phyloP scores from a whole-genome alignment of 257 asterid genomes.

The Osmanthus fragrans region DNA sequence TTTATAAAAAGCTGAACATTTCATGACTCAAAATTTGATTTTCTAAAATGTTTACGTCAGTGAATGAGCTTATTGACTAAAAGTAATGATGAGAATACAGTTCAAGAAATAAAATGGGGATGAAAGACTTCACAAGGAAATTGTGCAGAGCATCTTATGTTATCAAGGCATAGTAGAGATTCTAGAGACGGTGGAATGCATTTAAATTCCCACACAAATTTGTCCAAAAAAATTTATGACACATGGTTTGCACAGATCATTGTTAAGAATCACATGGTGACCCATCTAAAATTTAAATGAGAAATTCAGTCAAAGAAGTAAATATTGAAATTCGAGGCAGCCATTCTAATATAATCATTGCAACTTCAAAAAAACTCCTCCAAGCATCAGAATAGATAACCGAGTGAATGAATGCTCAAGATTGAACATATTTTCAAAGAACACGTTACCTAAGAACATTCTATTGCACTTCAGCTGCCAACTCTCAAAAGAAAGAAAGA shows the following conservation, averaged over 20 bases:
- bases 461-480: neutral
- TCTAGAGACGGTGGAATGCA: neutral
- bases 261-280: neutral
- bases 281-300: neutral
- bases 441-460: no score
- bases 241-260: neutral
- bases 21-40: neutral
- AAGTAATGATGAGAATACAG: neutral
- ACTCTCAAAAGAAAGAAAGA: neutral
- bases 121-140: neutral
- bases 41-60: no score
- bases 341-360: neutral
- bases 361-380: neutral
- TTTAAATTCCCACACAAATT: neutral
- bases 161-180: no score
- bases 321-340: neutral
- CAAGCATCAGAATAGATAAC: neutral
- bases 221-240: neutral
- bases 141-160: neutral
- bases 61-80: no score
- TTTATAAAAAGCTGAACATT: neutral
- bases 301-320: neutral
- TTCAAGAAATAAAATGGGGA: neutral
- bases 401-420: neutral
- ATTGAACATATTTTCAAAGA: neutral